Base-by-base conservation (phyloP, 164 flowering plant species). In the Akebia trifoliata region DNA sequence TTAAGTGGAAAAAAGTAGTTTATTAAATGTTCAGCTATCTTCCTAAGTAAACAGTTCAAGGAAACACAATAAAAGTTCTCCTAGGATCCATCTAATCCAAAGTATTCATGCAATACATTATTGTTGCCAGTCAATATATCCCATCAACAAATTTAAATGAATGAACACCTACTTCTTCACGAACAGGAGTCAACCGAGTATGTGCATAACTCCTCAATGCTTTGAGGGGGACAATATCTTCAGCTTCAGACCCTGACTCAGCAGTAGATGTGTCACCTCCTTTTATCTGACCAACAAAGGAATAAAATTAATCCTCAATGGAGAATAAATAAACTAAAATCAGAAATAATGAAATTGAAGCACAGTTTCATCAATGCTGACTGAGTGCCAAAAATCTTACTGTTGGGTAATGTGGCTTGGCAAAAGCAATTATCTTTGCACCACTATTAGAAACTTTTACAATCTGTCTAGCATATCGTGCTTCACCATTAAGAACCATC, bases 171-270 rank as follows among this genome's bases (percentile, higher is more conserved):
- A 87, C 96, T 69, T 91, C 96, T 70, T 91, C 97, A 49, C 76
- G 91, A 63, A 91, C 96, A 72, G 96, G 92, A 57, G 96, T 91
- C 71, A 91, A 68, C 31, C 79, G 78, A 60, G 78, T 77, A 58
- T 78, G 85, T 43, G 92, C 64, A 63, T 75, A 83, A 60, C 69
- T 81, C 68, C 70, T 76, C 18, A 62, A 22, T 30, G 89, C 78
- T 72, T 85, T 86, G 22, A 95, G 95, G 31, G 93, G 85, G 38
- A 78, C 66, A 42, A 87, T 78, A 38, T 89, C 97, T 77, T 92
- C 98, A 66, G 94, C 93, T 76, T 92, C 97, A 56, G 96, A 92
- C 34, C 98, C 95, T 11, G 95, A 89, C 70, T 92, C 96, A 17
- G 93, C 98, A 49, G 98, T 86, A 39, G 98, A 92, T 60, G 87